Evolutionary conservation across 2,329 filamentous ascomycete species (phyloP), one percentile per base, ranked within the genome.

Genomic region (Penicillium sp.): DNA sequence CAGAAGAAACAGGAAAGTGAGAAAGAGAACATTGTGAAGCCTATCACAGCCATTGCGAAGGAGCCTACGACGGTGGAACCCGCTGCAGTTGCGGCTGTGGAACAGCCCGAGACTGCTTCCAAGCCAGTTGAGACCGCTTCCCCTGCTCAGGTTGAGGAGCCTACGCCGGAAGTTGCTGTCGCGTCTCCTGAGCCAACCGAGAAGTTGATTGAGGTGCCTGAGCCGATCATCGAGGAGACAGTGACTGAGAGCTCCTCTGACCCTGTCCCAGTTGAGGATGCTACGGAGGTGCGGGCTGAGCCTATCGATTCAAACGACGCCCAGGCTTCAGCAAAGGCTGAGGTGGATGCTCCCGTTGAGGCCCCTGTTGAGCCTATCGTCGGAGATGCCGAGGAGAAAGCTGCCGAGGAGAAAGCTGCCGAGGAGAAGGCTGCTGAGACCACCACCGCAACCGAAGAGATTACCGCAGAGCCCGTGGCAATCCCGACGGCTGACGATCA

Each of bases 11-110:
- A 55, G 16, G 60, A 63, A 21, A 58, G 48, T n/a, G 62, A 60
- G 44, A 62, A 65, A 45, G 62, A 64, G 40, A 65, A 63, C 34
- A 32, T 56, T 4, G 51, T 58, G 39, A 50, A 58, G 9, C 32
- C 51, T 42, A 45, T 46, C 10, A 40, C 50, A 13, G 37, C 32
- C 21, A 57, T 54, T 32, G 44, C 53, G 1, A 57, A 61, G 46
- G 58, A 59, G 25, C 29, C 58, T 31, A 34, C 35, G 12, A 16
- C 47, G 10, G 29, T 48, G 10, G 50, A 55, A 23, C 16, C 58
- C 21, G 31, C 37, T 10, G 18, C 57, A 3, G 42, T 47, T 32
- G 31, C 34, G 23, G 51, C 49, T 18, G 31, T 40, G 16, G 58
- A 59, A 45, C 47, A 57, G 23, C 37, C 54, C 16, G 46, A 60